phyloP scores from a whole-genome alignment of 768 basidiomycete species.

The Pleurotus eryngii region DNA sequence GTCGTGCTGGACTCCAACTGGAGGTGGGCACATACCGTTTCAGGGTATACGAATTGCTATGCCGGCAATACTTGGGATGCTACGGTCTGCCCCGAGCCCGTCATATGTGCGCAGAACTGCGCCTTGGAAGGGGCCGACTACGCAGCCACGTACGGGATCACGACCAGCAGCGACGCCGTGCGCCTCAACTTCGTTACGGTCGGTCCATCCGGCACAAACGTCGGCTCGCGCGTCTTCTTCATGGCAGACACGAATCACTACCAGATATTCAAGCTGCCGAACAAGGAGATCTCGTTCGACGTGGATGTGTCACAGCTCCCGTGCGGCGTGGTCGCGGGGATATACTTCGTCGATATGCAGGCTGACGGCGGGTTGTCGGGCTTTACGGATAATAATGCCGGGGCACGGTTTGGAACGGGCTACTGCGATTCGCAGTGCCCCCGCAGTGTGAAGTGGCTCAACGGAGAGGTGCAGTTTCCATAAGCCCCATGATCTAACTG shows the following conservation, averaged over 20 bases:
- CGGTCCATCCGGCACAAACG: constrained; percentile 9
- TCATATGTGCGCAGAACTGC: constrained; percentile 12
- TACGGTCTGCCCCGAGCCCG: constrained; percentile 26
- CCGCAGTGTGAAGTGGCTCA: constrained; percentile 43
- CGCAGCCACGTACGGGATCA: constrained; percentile 34
- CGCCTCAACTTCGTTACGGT: constrained; percentile 30
- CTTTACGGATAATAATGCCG: constrained; percentile 22
- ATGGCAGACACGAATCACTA: constrained; percentile 16
- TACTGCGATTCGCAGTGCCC: constrained; percentile 33
- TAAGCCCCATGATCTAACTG: neutral
- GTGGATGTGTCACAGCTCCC: constrained; percentile 55
- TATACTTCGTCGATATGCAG: constrained; percentile 17
- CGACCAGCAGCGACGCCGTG: constrained; percentile 26
- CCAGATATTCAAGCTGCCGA: constrained; percentile 38
- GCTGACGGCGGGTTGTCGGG: neutral
- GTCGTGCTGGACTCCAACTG: constrained; percentile 37
- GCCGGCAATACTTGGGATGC: constrained; percentile 38
- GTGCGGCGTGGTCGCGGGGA: constrained; percentile 13
- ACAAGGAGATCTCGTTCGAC: constrained; percentile 62
- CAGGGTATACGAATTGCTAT: constrained; percentile 28
- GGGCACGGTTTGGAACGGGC: constrained; percentile 22
- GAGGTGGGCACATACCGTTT: constrained; percentile 29
- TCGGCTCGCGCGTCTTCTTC: constrained; percentile 8
- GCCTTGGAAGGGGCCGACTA: constrained; percentile 24
- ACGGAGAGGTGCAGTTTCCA: constrained; percentile 28